phyloP scores from a whole-genome alignment of 2,329 filamentous ascomycete species.

The Colletotrichum eremochloae region DNA sequence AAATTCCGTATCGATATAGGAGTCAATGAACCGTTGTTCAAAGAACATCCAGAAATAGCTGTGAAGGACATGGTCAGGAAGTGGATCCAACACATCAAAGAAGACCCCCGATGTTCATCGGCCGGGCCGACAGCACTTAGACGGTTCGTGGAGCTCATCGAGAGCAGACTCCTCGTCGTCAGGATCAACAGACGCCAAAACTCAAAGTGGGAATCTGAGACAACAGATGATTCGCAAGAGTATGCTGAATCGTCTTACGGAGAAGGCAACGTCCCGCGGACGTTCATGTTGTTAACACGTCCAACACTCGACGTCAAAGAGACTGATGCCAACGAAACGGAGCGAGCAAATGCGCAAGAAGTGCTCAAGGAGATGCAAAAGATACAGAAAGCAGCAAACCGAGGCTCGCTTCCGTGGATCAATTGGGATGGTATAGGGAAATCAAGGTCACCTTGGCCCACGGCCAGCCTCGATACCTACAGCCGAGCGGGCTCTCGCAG shows the following conservation, averaged over 20 bases:
- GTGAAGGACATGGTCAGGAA: neutral
- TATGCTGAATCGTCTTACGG: neutral
- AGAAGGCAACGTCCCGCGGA: neutral
- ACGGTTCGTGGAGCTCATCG: neutral
- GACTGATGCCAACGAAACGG: neutral
- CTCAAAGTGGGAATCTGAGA: neutral
- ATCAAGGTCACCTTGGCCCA: neutral
- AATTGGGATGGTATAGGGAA: neutral
- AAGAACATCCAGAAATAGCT: neutral
- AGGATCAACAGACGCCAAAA: neutral
- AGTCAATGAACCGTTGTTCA: neutral
- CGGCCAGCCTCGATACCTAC: neutral
- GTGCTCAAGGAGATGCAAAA: neutral
- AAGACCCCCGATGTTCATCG: neutral
- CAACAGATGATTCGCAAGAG: neutral
- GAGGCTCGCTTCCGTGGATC: neutral
- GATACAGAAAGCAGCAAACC: neutral
- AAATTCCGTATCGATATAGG: neutral
- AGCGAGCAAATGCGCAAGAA: neutral
- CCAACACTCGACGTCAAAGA: neutral
- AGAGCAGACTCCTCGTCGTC: neutral
- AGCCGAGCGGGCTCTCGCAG: neutral
- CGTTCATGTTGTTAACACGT: neutral
- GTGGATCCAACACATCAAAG: slow-evolving; percentile 2
- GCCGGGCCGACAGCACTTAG: neutral